These are phyloP conservation scores for Westerdykella aurantiaca DNA, from an alignment of 2,329 filamentous ascomycete genomes.

Conservation along the genomic window DNA sequence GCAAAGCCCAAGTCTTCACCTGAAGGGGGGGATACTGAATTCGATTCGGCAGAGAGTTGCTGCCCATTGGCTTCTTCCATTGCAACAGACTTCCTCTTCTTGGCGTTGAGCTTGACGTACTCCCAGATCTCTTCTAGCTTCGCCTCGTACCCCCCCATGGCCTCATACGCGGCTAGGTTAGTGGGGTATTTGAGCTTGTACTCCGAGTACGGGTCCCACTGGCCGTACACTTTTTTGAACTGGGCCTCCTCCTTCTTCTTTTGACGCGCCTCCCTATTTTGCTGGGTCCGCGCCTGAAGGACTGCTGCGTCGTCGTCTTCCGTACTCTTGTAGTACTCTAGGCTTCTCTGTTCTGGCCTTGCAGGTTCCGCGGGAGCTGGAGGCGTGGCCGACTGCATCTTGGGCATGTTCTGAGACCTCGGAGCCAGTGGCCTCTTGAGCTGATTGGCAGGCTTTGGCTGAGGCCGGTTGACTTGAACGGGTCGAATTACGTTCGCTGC, in stretches of 20 bases:
- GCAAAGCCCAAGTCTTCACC: slow-evolving; percentile 39
- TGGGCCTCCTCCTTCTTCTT: slow-evolving; percentile 57
- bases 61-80: slow-evolving; percentile 8
- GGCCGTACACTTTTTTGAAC: slow-evolving; percentile 63
- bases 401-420: slow-evolving; percentile 1
- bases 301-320: slow-evolving; percentile 73
- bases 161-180: slow-evolving; percentile 23
- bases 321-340: slow-evolving; percentile 60
- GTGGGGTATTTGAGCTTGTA: slow-evolving; percentile 22
- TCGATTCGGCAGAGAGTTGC: slow-evolving; percentile 9
- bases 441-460: slow-evolving; percentile 17
- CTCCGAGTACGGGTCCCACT: slow-evolving; percentile 44
- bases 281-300: slow-evolving; percentile 62
- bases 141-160: slow-evolving; percentile 19
- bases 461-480: slow-evolving; percentile 30
- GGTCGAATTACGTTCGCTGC: slow-evolving; percentile 23
- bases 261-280: slow-evolving; percentile 64
- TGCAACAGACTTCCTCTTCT: slow-evolving; percentile 5
- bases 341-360: slow-evolving; percentile 14
- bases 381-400: not conserved
- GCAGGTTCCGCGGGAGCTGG: not conserved
- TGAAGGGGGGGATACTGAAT: slow-evolving; percentile 8
- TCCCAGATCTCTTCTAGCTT: slow-evolving; percentile 15
- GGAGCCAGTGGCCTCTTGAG: slow-evolving; percentile 21
- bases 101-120: not conserved